Conservation (phyloP, 2,329 filamentous ascomycete species). For the Botrytis deweyae region DNA sequence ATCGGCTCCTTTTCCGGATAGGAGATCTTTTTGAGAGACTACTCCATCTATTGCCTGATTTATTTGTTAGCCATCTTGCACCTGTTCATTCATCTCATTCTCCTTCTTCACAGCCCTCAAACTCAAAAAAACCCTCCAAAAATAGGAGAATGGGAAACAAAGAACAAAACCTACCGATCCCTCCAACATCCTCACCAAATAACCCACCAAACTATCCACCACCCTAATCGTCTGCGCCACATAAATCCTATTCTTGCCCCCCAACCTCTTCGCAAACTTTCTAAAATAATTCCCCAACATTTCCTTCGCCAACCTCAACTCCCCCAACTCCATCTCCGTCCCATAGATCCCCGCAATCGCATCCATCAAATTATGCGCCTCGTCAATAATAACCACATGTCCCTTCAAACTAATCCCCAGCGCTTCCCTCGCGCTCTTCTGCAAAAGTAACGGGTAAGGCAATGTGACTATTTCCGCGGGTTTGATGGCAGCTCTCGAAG, state of each 20-base stretch:
- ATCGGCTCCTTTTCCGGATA: constrained; percentile 83
- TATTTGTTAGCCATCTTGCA: background rate
- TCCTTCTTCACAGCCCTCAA: background rate
- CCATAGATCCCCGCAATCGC: constrained; percentile 87
- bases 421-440: constrained; percentile 83
- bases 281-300: constrained; percentile 82
- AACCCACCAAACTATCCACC: constrained; percentile 72
- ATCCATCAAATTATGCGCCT: constrained; percentile 97
- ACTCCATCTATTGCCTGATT: constrained; percentile 58
- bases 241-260: constrained; percentile 88
- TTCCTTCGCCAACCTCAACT: constrained; percentile 68
- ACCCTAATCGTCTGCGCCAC: constrained; percentile 83
- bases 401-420: constrained; percentile 81
- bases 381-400: constrained; percentile 92
- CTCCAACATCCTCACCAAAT: constrained; percentile 57
- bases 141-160: too few species aligned
- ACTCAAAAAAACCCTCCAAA: background rate
- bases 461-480: constrained; percentile 87
- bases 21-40: constrained; percentile 68
- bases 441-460: constrained; percentile 86
- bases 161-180: constrained; percentile 45
- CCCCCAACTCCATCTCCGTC: constrained; percentile 68
- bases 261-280: constrained; percentile 83
- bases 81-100: background rate
- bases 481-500: constrained; percentile 80